Base-by-base conservation (phyloP, 2,329 filamentous ascomycete species). In the Elsinoe fawcettii region DNA sequence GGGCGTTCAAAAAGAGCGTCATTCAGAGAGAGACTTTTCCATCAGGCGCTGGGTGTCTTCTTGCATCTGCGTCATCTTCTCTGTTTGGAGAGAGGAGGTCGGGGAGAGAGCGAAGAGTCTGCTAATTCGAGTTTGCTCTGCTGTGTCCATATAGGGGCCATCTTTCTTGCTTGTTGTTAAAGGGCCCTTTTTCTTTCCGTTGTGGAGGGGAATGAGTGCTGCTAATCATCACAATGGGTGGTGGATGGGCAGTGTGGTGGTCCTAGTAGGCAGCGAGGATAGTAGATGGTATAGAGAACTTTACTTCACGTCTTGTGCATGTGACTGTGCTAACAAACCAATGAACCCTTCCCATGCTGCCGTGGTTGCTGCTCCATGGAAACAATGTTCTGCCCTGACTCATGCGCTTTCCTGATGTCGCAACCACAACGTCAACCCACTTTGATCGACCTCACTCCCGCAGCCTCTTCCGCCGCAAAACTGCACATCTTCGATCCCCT, bases 91-190 rank as follows among this genome's bases (percentile, higher is more conserved):
- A 46, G 23, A 27, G 25, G 41, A 46, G 41, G 41, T 23, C 20
- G n/a, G n/a, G n/a, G n/a, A n/a, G n/a, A 46, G 41, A 23, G 12
- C 12, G 22, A n/a, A 46, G 23, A 32, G 46, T 51, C 46, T 51
- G 46, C 9, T 51, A 51, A 51, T 51, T 51, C 46, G 46, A 46
- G 23, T 46, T 25, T 18, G 16, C 27, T 51, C 27, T 51, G 46
- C 12, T 11, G 46, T 51, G 46, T 34, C 27, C 46, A 51, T 51
- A 12, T 51, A 32, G 6, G 46, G 46, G 16, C 25, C 46, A 51
- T 51, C 14, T 49, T 51, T 51, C 27, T 16, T 32, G 46, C 46
- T 51, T 51, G 46, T 51, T 51, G 46, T 51, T 34, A 34, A 51
- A 30, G 46, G 22, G 43, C 14, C 14, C 14, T 39, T 53, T 53